These are phyloP conservation scores for Spizellomyces punctatus DNA, from an alignment of 192 early-diverging fungal species.

Conservation along the genomic window DNA sequence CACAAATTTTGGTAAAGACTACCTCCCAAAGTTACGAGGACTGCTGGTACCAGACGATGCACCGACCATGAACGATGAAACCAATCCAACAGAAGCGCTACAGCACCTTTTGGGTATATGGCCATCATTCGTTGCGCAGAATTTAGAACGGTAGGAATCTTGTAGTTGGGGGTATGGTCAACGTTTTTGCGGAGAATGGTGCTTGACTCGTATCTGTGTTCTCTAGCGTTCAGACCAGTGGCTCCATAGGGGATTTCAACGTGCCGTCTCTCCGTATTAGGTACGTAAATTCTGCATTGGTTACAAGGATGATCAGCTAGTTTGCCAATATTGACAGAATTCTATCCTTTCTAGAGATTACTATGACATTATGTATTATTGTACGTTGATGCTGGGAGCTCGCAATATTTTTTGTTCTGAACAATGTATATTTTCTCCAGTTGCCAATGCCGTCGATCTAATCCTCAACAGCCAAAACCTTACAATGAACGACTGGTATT, in stretches of 20 bases:
- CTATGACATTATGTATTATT: background rate
- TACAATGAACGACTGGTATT: background rate
- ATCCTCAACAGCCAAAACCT: background rate
- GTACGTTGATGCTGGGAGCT: background rate
- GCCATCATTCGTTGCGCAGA: background rate
- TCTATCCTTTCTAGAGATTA: no score
- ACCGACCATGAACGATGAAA: background rate
- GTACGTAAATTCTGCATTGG: no score
- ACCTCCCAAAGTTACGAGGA: background rate
- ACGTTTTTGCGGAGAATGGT: background rate
- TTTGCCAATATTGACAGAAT: no score
- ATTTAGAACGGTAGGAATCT: background rate
- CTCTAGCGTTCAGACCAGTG: background rate
- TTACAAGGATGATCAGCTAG: no score
- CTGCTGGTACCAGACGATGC: conserved; percentile 1
- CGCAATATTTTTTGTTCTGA: background rate
- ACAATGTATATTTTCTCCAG: background rate
- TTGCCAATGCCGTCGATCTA: conserved; percentile 1
- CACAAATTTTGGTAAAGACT: background rate
- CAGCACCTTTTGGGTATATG: background rate
- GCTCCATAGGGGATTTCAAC: no score
- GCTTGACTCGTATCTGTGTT: background rate
- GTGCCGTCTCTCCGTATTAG: no score
- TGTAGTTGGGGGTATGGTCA: background rate
- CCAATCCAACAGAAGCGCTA: background rate